These are phyloP conservation scores for Poa pratensis DNA, from an alignment of 176 grass and related monocot species.

Conservation along the genomic window DNA sequence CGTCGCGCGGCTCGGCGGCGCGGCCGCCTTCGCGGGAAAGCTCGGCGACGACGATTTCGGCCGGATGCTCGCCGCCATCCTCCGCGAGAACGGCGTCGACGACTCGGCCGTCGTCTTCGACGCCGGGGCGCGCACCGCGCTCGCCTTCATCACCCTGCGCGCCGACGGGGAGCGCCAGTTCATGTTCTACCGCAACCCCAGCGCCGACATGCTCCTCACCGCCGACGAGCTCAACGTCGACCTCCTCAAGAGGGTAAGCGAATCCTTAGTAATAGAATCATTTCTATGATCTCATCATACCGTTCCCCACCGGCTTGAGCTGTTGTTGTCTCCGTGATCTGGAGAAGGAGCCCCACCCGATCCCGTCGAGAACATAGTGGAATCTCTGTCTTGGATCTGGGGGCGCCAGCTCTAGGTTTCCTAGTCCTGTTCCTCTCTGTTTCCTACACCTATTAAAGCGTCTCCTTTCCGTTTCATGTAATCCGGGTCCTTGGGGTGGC, in stretches of 20 bases:
- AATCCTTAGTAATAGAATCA: too few relatives aligned
- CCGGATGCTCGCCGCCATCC: constrained; percentile 89
- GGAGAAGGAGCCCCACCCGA: too few relatives aligned
- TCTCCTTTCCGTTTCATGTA: constrained; percentile 33
- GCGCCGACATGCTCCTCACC: constrained; percentile 98
- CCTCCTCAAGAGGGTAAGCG: constrained; percentile 79
- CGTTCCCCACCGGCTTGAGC: too few relatives aligned
- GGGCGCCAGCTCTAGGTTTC: not conserved
- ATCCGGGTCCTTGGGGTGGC: constrained; percentile 31
- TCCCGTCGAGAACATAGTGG: too few relatives aligned
- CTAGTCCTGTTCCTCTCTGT: constrained; percentile 22
- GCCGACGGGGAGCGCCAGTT: constrained; percentile 95
- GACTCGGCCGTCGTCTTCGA: constrained; percentile 84
- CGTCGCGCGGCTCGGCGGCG: constrained; percentile 74
- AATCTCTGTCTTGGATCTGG: too few relatives aligned
- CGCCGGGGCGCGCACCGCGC: constrained; percentile 79
- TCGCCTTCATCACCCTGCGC: constrained; percentile 95
- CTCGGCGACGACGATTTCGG: constrained; percentile 98
- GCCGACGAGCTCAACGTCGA: constrained; percentile 84
- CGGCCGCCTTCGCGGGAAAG: constrained; percentile 88
- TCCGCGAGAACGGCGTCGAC: constrained; percentile 85
- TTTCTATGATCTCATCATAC: too few relatives aligned
- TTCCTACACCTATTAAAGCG: constrained; percentile 42
- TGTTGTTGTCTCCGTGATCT: too few relatives aligned
- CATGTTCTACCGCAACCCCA: constrained; percentile 99